Evolutionary conservation across 768 basidiomycete species (phyloP), one percentile per base, ranked within the genome.

Genomic region (Collybiopsis luxurians): DNA sequence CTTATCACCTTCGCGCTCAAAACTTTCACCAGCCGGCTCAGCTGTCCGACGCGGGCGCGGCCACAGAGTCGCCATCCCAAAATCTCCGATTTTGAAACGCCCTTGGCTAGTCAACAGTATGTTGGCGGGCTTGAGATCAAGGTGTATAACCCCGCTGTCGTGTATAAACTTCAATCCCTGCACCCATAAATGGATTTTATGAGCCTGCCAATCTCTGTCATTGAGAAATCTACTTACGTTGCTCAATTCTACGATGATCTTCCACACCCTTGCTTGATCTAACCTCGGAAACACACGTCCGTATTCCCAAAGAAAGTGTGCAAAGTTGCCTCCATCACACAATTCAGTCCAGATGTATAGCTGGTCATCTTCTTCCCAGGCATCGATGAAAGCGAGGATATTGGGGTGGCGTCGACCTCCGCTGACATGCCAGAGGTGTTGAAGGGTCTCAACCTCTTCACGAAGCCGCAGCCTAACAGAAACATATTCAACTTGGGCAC

Each of bases 61-160:
- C 90, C 92, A 95, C 52, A 93, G 64, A 5, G 92, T 92, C n/a
- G 96, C 95, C 87, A 99, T 94, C 9, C 97, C 97, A 75, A 98
- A 98, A 70, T 99, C 97, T 7, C 96, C 96, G 69, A 99, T 94
- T 75, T 93, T 94, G 75, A 99, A 89, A 44, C 89, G 82, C 1
- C 97, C 97, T 42, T 86, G 82, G 7, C 78, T 78, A 10, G 92
- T 94, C 64, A 99, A 79, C 67, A 99, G 94, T 50, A 99, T 87
- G 69, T 99, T 99, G 42, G 93, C 93, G 12, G 97, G 97, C 75
- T 99, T 99, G 61, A 99, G 73, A 74, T 99, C 97, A 54, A 99
- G 82, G 74, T 99, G 97, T 49, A 98, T 89, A 57, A 97, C 85
- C 55, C 89, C 87, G 43, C 87, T 82, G 63, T 83, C 80, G 72